phyloP scores from a whole-genome alignment of 2,329 filamentous ascomycete genomes.

The Pseudocercospora macadamiae region DNA sequence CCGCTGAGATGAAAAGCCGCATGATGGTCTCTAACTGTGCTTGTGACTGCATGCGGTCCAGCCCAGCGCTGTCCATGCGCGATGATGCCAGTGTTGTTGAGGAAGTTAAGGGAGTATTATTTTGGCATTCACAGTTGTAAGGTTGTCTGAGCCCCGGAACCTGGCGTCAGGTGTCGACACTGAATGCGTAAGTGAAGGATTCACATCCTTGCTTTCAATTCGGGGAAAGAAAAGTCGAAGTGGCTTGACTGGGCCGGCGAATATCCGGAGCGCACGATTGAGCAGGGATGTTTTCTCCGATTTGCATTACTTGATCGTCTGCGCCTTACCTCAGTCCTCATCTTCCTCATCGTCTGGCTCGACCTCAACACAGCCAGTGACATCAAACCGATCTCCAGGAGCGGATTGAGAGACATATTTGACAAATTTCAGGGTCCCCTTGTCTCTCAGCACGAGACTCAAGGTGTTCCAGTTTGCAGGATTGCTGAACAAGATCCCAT shows the following conservation, averaged over 20 bases:
- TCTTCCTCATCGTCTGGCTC: constrained; percentile 52
- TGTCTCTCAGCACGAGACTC: constrained; percentile 85
- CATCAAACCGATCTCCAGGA: constrained; percentile 88
- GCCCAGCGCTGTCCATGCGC: neutral
- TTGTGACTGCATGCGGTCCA: neutral
- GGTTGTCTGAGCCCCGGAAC: neutral
- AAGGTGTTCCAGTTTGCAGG: constrained; percentile 84
- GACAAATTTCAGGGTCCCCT: constrained; percentile 85
- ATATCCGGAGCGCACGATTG: neutral
- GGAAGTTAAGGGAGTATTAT: neutral
- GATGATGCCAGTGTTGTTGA: neutral
- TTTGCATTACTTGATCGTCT: no score
- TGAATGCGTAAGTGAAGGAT: neutral
- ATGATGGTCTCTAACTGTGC: neutral
- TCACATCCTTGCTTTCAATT: neutral
- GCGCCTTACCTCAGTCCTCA: constrained; percentile 47
- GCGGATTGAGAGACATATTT: constrained; percentile 89
- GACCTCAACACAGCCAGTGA: constrained; percentile 78
- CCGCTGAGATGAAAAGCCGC: neutral
- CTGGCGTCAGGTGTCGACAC: neutral
- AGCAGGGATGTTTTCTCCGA: neutral
- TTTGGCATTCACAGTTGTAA: neutral
- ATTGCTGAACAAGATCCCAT: constrained; percentile 70
- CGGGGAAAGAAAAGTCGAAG: neutral
- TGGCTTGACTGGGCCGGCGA: neutral